Base-by-base conservation (phyloP, 192 early-diverging fungal genomes). In the Polychytrium aggregatum region DNA sequence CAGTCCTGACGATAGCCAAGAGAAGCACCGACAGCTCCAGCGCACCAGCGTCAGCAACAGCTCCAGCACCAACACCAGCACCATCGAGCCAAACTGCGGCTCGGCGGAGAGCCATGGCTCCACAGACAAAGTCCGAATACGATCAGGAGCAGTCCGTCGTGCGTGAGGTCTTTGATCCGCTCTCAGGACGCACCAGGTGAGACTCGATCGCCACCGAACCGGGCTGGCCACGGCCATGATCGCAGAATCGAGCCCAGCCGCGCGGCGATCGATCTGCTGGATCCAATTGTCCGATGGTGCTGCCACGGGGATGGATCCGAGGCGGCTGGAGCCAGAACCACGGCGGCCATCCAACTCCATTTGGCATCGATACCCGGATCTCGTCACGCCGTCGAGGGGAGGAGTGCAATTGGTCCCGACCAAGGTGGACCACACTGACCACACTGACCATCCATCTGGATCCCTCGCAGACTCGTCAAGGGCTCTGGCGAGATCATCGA, bases 401-500 rank as follows among this genome's bases (percentile, higher is more conserved):
- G n/a, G n/a, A n/a, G n/a, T n/a, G n/a, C n/a, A n/a, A n/a, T n/a
- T n/a, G n/a, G n/a, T n/a, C n/a, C n/a, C n/a, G n/a, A n/a, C n/a
- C n/a, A n/a, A n/a, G n/a, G n/a, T n/a, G n/a, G n/a, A n/a, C n/a
- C n/a, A n/a, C n/a, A n/a, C n/a, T n/a, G 44, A 22, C 44, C 4
- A 58, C 10, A 11, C 17, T 27, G n/a, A 38, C 28, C 22, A 37
- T 51, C 22, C 50, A 49, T 24, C 8, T 3, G 10, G 16, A 56
- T 6, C 28, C 37, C 39, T 20, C 22, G 28, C 37, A 74, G 72
- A 39, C 38, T 67, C 17, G 67, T 75, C 10, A 70, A 58, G 46
- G 72, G 72, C 31, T 59, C 57, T 10, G 72, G 72, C 0, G 72
- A 74, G 51, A 64, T 75, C 14, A 45, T 75, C 10, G 72, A 75